Base-by-base conservation (phyloP, 352 stramenopile species). In the Aphanomyces invadans region DNA sequence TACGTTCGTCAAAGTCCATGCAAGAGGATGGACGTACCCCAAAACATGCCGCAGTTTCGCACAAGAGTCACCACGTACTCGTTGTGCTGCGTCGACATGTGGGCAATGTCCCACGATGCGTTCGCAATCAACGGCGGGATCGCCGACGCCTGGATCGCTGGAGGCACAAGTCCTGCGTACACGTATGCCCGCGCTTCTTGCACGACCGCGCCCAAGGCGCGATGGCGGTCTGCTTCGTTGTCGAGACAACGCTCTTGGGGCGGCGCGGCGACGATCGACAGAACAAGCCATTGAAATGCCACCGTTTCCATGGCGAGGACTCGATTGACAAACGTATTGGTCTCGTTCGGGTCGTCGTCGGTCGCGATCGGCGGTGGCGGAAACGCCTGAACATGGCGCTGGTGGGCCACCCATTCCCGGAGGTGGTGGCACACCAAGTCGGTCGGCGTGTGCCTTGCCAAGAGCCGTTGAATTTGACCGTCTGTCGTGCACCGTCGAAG, bases 21-120 rank as follows among this genome's bases (percentile, higher is more conserved):
- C 7, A 2, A 25, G 5, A 38, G 26, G 1, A 21, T 0, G 28
- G 5, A 61, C n/a, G 25, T 54, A 65, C 83, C 83, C 83, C 81
- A 95, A 9, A 85, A 73, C 68, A 92, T 82, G 31, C 86, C 86
- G 70, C 84, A 95, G 39, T 85, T 86, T 52, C 77, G 80, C n/a
- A 95, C 83, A 21, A 92, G 73, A 26, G 78, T 66, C 10, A 90
- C 79, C 31, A 95, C 75, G 68, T 93, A 95, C 48, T 88, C 82
- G 60, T 91, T 92, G 64, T 80, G 79, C 42, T 77, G 76, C 44
- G 90, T 79, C 66, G 75, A 80, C 11, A 92, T 73, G 55, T 88
- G 86, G 7, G 70, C 46, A 26, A 90, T 74, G 62, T 88, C 74
- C 86, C 86, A 95, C 15, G 71, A 70, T 9, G 91, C 78, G 10